Conservation (phyloP, 2,329 filamentous ascomycete species). For the Rachicladosporium sp. region DNA sequence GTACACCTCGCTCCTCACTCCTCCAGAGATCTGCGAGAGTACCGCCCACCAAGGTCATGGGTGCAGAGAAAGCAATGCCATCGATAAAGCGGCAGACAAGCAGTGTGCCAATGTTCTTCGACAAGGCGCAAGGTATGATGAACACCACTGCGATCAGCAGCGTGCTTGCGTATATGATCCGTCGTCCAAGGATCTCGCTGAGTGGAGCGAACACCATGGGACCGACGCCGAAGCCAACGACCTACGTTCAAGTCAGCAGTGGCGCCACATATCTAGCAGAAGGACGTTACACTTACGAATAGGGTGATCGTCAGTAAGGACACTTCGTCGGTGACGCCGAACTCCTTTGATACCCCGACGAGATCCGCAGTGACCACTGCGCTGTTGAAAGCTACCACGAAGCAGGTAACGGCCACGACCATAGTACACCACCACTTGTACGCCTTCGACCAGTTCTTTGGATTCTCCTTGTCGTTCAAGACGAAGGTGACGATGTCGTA, state of each 20-base stretch:
- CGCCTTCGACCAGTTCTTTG: slow-evolving; percentile 19
- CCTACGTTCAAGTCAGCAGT: neutral
- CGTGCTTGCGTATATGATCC: slow-evolving; percentile 38
- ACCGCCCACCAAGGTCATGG: slow-evolving; percentile 35
- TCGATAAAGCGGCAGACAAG: slow-evolving; percentile 43
- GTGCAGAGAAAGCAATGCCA: slow-evolving; percentile 40
- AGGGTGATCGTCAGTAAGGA: slow-evolving; percentile 51
- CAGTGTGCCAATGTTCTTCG: slow-evolving; percentile 43
- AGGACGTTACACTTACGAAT: slow-evolving; percentile 16
- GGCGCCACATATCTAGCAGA: no score
- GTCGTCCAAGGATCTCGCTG: slow-evolving; percentile 45
- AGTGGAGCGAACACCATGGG: slow-evolving; percentile 38
- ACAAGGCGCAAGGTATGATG: slow-evolving; percentile 45
- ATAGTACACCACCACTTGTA: slow-evolving; percentile 46
- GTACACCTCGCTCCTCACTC: slow-evolving; percentile 20
- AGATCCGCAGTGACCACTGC: slow-evolving; percentile 60
- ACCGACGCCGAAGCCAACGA: slow-evolving; percentile 19
- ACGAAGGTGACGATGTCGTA: slow-evolving; percentile 60
- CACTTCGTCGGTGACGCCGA: slow-evolving; percentile 60
- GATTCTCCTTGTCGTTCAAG: slow-evolving; percentile 33
- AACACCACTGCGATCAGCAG: slow-evolving; percentile 42
- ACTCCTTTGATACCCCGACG: slow-evolving; percentile 48
- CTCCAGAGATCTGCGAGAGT: slow-evolving; percentile 19
- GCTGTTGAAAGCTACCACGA: slow-evolving; percentile 41
- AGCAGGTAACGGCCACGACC: slow-evolving; percentile 54